Percentiles rank a stretch among this genome's conserved stretches.
These are phyloP conservation scores for Symbiodinium natans DNA, from an alignment of 73 alveolate species.

Conservation along the genomic window DNA sequence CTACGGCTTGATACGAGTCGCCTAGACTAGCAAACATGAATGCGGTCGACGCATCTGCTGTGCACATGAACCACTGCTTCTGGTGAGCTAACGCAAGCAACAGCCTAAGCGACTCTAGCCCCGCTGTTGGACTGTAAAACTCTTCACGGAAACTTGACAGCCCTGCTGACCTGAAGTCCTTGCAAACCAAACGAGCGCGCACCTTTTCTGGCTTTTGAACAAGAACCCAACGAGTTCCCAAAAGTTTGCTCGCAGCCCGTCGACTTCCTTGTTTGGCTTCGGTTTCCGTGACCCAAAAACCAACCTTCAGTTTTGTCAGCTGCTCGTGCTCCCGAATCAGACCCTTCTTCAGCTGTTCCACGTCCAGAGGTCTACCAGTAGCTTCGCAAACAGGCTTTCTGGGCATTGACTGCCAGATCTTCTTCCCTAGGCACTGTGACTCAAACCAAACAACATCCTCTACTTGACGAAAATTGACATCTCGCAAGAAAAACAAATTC, in stretches of 20 bases:
- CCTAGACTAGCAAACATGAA: slow-evolving; percentile 22
- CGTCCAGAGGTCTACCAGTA: background rate
- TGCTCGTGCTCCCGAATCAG: background rate
- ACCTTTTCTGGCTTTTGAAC: background rate
- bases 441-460: background rate
- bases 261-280: background rate
- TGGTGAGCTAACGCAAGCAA: background rate
- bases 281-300: background rate
- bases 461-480: background rate
- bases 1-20: background rate
- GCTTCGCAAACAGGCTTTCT: background rate
- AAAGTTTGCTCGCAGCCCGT: background rate
- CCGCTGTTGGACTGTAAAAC: background rate
- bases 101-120: background rate
- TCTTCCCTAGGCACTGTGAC: background rate
- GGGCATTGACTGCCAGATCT: background rate
- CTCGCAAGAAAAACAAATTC: background rate
- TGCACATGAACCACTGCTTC: background rate
- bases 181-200: background rate
- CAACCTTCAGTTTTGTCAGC: background rate
- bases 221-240: background rate
- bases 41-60: background rate
- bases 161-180: background rate
- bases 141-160: background rate
- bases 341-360: background rate